Conservation (phyloP, 1,284 basidiomycete genomes). For the Neonothopanus nambi region DNA sequence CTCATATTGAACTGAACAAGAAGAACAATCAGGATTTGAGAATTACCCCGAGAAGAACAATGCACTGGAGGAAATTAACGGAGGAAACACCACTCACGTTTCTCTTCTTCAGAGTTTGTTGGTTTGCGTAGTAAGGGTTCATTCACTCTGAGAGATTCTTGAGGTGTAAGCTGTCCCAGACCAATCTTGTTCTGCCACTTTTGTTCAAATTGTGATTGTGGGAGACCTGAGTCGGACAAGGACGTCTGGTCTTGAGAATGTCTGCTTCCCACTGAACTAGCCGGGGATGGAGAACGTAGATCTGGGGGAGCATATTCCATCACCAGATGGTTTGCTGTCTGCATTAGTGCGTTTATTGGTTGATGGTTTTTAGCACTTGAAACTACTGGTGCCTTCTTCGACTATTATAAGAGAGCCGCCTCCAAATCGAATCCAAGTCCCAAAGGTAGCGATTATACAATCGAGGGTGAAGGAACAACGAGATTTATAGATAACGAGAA, state of each 20-base stretch:
- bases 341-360: not conserved
- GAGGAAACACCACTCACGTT: slow-evolving; percentile 33
- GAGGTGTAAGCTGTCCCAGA: slow-evolving; percentile 40
- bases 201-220: slow-evolving; percentile 48
- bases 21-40: not conserved
- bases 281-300: slow-evolving; percentile 66
- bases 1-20: slow-evolving; percentile 38
- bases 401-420: no score
- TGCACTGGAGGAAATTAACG: not conserved
- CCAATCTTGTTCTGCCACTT: slow-evolving; percentile 52
- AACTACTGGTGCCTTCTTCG: no score
- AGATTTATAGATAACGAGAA: no score
- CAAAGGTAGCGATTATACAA: no score
- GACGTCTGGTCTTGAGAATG: slow-evolving; percentile 64
- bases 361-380: no score
- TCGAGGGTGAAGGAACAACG: no score
- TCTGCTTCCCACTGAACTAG: slow-evolving; percentile 68
- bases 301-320: slow-evolving; percentile 66
- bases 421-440: no score
- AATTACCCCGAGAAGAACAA: not conserved
- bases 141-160: slow-evolving; percentile 44
- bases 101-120: slow-evolving; percentile 39
- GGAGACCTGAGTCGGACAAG: slow-evolving; percentile 54
- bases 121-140: slow-evolving; percentile 40
- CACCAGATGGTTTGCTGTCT: slow-evolving; percentile 24